phyloP scores from a whole-genome alignment of 1,284 basidiomycete species.

The Phaffia rhodozyma region DNA sequence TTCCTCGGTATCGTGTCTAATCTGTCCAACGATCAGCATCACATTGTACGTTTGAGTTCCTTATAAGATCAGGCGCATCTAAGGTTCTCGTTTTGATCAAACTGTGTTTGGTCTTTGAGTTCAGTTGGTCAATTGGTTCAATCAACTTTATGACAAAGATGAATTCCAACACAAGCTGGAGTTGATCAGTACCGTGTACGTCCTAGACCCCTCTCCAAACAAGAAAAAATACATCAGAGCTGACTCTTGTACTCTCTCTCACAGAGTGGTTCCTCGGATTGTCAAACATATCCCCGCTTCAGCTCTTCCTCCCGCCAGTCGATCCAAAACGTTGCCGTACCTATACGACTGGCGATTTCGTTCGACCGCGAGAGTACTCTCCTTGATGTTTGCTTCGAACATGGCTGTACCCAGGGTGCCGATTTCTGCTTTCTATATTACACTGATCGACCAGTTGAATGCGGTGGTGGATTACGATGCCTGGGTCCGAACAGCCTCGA shows the following conservation, averaged over 20 bases:
- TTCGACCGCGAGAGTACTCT: slow-evolving; percentile 11
- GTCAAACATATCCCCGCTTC: slow-evolving; percentile 8
- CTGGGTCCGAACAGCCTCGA: slow-evolving; percentile 15
- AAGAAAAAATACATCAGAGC: not conserved
- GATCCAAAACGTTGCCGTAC: slow-evolving; percentile 8
- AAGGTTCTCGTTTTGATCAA: not conserved
- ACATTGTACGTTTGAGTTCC: not conserved
- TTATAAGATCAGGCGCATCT: too few species aligned
- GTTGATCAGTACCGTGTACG: slow-evolving; percentile 12
- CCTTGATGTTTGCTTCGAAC: slow-evolving; percentile 17
- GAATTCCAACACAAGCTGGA: slow-evolving; percentile 11
- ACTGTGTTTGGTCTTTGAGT: too few species aligned
- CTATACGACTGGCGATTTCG: slow-evolving; percentile 17
- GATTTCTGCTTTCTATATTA: slow-evolving; percentile 22
- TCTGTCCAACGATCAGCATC: slow-evolving; percentile 15
- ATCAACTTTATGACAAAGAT: not conserved
- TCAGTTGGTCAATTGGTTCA: slow-evolving; percentile 14
- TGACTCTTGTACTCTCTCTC: not conserved
- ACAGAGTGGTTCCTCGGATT: slow-evolving; percentile 11
- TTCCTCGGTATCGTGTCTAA: slow-evolving; percentile 17
- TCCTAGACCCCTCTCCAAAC: too few species aligned
- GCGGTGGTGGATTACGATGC: slow-evolving; percentile 16
- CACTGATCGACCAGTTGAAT: slow-evolving; percentile 21
- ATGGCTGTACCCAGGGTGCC: slow-evolving; percentile 6
- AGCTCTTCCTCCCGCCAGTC: not conserved